Conservation (phyloP, 1,139 yeast species). For the Scheffersomyces quercinus region DNA sequence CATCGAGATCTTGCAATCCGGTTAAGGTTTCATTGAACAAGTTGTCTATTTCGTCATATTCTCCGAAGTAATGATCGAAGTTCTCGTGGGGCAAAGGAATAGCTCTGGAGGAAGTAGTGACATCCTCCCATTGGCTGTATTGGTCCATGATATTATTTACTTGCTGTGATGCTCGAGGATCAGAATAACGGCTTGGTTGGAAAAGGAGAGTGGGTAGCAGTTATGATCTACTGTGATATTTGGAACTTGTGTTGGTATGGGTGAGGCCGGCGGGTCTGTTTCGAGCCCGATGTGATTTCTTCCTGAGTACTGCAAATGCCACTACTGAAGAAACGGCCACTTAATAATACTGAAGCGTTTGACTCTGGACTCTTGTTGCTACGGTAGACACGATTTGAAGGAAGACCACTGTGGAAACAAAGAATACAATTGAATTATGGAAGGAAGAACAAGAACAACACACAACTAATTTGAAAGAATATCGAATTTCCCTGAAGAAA, state of each 20-base stretch:
- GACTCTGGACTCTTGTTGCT: too few species aligned
- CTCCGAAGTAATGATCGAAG: slow-evolving; percentile 38
- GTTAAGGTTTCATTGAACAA: slow-evolving; percentile 45
- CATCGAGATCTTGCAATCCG: slow-evolving; percentile 54
- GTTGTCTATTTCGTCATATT: slow-evolving; percentile 40
- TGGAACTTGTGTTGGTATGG: background rate
- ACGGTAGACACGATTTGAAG: too few species aligned
- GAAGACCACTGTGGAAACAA: too few species aligned
- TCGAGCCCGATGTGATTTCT: too few species aligned
- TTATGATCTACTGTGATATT: background rate
- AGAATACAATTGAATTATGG: too few species aligned
- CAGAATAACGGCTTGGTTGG: background rate
- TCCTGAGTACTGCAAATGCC: too few species aligned
- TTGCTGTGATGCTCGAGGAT: background rate
- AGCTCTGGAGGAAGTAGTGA: slow-evolving; percentile 7
- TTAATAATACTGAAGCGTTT: too few species aligned
- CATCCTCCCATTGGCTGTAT: slow-evolving; percentile 30
- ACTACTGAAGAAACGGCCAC: too few species aligned
- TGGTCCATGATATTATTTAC: slow-evolving; percentile 21
- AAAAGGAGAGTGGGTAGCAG: background rate
- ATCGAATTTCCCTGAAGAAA: too few species aligned
- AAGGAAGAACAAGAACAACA: too few species aligned
- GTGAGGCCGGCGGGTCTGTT: too few species aligned
- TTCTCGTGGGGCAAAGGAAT: slow-evolving; percentile 46
- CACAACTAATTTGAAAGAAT: too few species aligned